phyloP scores from a whole-genome alignment of 1,139 yeast species.

The Zygosaccharomyces sapae region DNA sequence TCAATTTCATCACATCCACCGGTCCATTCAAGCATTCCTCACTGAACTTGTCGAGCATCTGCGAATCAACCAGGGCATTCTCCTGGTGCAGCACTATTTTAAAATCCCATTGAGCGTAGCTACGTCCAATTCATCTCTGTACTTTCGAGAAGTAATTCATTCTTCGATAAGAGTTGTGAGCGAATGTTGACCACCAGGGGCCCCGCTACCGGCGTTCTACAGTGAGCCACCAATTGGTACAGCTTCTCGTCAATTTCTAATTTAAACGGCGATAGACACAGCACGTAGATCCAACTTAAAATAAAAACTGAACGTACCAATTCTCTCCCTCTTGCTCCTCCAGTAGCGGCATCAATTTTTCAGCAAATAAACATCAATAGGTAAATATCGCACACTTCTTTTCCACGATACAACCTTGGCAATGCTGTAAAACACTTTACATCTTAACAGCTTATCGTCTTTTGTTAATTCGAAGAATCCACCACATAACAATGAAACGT shows the following conservation, averaged over 20 bases:
- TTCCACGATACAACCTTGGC: constrained; percentile 67
- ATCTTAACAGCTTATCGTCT: constrained; percentile 14
- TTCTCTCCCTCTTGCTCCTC: constrained; percentile 9
- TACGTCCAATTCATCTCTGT: constrained; percentile 11
- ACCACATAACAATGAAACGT: constrained; percentile 36
- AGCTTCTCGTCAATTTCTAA: constrained; percentile 44
- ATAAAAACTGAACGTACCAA: constrained; percentile 60
- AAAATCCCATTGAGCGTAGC: no score
- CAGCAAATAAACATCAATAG: constrained; percentile 54
- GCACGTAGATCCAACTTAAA: constrained; percentile 69
- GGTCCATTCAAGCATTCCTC: constrained; percentile 5
- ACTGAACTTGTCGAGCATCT: constrained; percentile 9
- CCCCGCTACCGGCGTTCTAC: constrained; percentile 47
- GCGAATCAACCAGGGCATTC: constrained; percentile 22
- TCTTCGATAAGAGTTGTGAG: constrained; percentile 33
- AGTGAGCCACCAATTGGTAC: constrained; percentile 37
- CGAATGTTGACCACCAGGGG: constrained; percentile 31
- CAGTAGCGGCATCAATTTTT: constrained; percentile 37
- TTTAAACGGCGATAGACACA: constrained; percentile 69
- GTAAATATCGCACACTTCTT: constrained; percentile 52
- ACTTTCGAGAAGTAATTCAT: constrained; percentile 19
- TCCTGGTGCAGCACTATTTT: no score
- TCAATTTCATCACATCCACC: constrained; percentile 14
- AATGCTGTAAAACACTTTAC: constrained; percentile 50
- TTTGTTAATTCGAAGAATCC: constrained; percentile 30